Base-by-base conservation (phyloP, 805 yeast genomes). In the Kluyveromyces wickerhamii region DNA sequence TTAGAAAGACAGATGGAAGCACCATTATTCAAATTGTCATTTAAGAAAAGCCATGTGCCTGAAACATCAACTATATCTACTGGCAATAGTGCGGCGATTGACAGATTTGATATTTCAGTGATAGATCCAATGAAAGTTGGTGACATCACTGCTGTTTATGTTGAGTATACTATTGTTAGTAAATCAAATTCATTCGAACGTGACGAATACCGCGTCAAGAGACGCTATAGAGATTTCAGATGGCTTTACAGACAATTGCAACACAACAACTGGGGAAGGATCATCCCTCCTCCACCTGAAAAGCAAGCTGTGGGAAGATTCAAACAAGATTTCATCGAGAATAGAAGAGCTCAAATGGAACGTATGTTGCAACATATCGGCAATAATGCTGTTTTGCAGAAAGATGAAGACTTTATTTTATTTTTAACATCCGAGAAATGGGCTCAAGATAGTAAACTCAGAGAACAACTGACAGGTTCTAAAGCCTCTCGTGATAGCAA, bases 211-310 rank as follows among this genome's bases (percentile, higher is more conserved):
- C 61, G 67, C 8, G 96, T 88, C 0, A 72, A 85, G 4, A 69
- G 98, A 53, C 71, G 98, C 44, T 92, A 89, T 58, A 74, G 79
- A 35, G 98, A 92, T 57, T 89, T 92, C 59, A 65, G 95, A 41
- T 89, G 97, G 97, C 66, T 92, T 9, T 89, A 87, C 57, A 85
- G 84, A 44, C 95, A 88, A 47, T 64, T 92, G 17, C 83, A 82
- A 50, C 72, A 74, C 49, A 84, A 80, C 47, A 87, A 92, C 52
- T 94, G 95, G 22, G 98, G 98, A 1, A 68, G 71, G 39, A 78
- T 92, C 23, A 77, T 92, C 16, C 97, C 98, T 1, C 95, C 97
- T 1, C 96, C 97, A 4, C 88, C 96, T 0, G 94, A 84, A 40
- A 94, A 92, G 57, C 95, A 94, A 42, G 81, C 82, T 6, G 79